These are phyloP conservation scores for Microthlaspi erraticum DNA, from an alignment of 345 rosid species.

Conservation along the genomic window DNA sequence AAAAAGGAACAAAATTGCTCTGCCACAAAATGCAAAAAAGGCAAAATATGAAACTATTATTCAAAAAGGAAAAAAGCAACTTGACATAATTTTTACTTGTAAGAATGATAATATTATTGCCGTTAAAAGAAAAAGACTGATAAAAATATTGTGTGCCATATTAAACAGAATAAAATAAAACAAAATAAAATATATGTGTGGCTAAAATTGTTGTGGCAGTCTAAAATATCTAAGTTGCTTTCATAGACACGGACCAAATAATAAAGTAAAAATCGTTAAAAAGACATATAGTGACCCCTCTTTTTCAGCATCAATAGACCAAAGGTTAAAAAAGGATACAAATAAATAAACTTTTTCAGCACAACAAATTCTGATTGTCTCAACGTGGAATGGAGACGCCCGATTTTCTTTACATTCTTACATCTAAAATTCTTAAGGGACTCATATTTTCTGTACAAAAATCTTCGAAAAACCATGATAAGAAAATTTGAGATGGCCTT, in stretches of 20 bases:
- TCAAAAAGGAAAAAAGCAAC: conserved; percentile 30
- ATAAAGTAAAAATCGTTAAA: conserved; percentile 28
- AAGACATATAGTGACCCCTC: conserved; percentile 32
- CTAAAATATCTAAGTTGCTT: conserved; percentile 57
- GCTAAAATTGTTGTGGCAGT: conserved; percentile 26
- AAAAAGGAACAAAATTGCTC: conserved; percentile 18
- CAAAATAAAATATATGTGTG: conserved; percentile 24
- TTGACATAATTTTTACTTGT: conserved; percentile 29
- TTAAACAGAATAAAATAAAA: conserved; percentile 1
- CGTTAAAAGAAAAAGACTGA: neutral
- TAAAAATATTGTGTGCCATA: conserved; percentile 7
- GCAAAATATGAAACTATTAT: conserved; percentile 31
- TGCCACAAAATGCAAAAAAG: conserved; percentile 34
- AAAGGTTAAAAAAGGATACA: conserved; percentile 19
- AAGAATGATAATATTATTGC: conserved; percentile 4
- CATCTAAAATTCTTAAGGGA: neutral
- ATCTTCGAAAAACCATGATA: neutral
- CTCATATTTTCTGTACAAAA: neutral
- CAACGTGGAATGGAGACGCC: conserved; percentile 39
- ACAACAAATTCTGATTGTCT: conserved; percentile 31
- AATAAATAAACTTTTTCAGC: conserved; percentile 33
- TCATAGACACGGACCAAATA: conserved; percentile 40
- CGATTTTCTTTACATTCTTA: neutral
- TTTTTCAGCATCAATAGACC: conserved; percentile 28
- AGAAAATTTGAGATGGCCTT: neutral